phyloP scores from a whole-genome alignment of 2,329 filamentous ascomycete species.

The Diaporthe vaccinii region DNA sequence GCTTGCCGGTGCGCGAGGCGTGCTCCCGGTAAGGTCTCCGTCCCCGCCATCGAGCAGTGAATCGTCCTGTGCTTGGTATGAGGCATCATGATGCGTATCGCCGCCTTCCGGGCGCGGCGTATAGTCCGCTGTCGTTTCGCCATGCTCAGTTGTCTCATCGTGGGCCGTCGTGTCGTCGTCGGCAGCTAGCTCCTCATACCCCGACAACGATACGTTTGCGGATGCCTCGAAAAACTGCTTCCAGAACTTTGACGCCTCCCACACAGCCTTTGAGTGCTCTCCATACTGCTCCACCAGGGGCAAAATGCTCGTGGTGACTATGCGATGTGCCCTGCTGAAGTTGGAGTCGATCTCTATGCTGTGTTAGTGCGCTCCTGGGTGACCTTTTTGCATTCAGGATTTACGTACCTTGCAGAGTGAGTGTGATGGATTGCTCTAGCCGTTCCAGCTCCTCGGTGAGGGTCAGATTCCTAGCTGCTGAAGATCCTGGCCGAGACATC shows the following conservation, averaged over 20 bases:
- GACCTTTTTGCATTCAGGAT: neutral
- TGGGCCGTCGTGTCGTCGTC: slow-evolving; percentile 66
- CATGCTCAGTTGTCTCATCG: slow-evolving; percentile 68
- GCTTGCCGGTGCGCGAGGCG: slow-evolving; percentile 71
- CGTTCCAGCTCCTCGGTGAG: slow-evolving; percentile 96
- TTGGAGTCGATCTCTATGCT: slow-evolving; percentile 94
- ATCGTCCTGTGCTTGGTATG: slow-evolving; percentile 63
- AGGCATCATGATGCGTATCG: slow-evolving; percentile 48
- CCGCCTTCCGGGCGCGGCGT: slow-evolving; percentile 47
- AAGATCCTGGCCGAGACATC: slow-evolving; percentile 65
- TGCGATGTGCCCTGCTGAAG: slow-evolving; percentile 95
- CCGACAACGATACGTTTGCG: slow-evolving; percentile 95
- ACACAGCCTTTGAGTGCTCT: slow-evolving; percentile 92
- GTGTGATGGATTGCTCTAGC: slow-evolving; percentile 95
- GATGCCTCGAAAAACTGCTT: slow-evolving; percentile 99
- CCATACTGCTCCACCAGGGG: slow-evolving; percentile 96
- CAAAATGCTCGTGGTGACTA: slow-evolving; percentile 93
- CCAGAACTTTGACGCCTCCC: slow-evolving; percentile 99
- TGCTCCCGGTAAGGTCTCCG: slow-evolving; percentile 74
- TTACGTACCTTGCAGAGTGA: slow-evolving; percentile 87
- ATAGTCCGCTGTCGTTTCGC: slow-evolving; percentile 60
- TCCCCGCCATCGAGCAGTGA: slow-evolving; percentile 76
- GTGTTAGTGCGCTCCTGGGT: neutral
- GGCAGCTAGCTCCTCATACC: slow-evolving; percentile 87
- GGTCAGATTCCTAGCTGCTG: slow-evolving; percentile 72